These are phyloP conservation scores for Phytophthora multivora DNA, from an alignment of 352 stramenopile genomes.

Conservation along the genomic window DNA sequence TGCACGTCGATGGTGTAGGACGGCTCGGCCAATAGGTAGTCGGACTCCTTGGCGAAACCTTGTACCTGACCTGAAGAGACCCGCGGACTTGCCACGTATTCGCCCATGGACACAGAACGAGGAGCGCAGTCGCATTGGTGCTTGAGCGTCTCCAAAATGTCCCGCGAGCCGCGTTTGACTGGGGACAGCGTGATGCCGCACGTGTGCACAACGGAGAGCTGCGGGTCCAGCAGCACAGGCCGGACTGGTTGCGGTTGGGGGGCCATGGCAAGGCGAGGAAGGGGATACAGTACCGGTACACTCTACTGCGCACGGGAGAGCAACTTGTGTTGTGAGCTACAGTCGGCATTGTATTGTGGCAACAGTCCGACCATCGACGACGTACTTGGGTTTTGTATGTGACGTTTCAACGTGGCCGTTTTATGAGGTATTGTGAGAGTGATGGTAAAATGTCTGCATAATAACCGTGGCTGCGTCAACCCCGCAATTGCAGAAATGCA, in stretches of 20 bases:
- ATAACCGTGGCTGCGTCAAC: not conserved
- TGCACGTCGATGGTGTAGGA: slow-evolving; percentile 43
- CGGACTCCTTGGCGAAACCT: slow-evolving; percentile 29
- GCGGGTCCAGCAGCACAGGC: slow-evolving; percentile 20
- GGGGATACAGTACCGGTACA: not conserved
- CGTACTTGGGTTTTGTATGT: slow-evolving; percentile 20
- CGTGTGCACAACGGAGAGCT: slow-evolving; percentile 34
- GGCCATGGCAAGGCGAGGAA: slow-evolving; percentile 5
- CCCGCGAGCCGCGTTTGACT: slow-evolving; percentile 46
- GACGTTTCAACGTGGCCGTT: slow-evolving; percentile 5
- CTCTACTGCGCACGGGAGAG: not conserved
- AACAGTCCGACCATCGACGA: slow-evolving; percentile 20
- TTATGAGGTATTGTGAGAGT: not conserved
- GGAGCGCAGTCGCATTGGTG: slow-evolving; percentile 69
- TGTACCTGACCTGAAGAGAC: slow-evolving; percentile 8
- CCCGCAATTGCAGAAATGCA: not conserved
- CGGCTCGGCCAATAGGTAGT: slow-evolving; percentile 24
- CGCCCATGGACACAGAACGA: slow-evolving; percentile 69
- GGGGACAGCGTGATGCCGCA: slow-evolving; percentile 46
- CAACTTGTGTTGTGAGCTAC: slow-evolving; percentile 25
- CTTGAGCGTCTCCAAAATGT: slow-evolving; percentile 62
- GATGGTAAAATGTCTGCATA: not conserved
- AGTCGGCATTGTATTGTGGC: too few species aligned
- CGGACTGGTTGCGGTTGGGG: slow-evolving; percentile 17
- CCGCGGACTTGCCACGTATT: slow-evolving; percentile 73